phyloP scores from a whole-genome alignment of 2,329 filamentous ascomycete species.

The Mariannaea sp. region DNA sequence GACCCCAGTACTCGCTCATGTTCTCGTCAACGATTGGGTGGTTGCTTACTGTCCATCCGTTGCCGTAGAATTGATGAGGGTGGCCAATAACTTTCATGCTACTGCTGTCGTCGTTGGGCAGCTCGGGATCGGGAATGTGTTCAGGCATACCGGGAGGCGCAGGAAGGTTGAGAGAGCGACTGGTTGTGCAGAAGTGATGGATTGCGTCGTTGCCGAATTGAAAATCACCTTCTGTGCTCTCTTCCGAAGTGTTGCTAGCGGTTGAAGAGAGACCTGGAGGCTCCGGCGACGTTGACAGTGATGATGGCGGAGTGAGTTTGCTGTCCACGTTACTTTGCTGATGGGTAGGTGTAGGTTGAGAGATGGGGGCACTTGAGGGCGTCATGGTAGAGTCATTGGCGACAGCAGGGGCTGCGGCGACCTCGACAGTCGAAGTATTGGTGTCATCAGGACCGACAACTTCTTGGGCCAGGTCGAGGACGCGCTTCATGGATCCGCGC shows the following conservation, averaged over 20 bases:
- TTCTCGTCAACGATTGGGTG: conserved; percentile 11
- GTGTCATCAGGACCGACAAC: conserved; percentile 34
- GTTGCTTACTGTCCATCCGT: conserved; percentile 31
- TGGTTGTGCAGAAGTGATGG: background rate
- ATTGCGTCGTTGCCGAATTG: conserved; percentile 1
- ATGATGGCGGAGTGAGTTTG: background rate
- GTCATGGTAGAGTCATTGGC: too few species aligned
- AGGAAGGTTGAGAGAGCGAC: conserved; percentile 10
- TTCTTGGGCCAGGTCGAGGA: conserved; percentile 32
- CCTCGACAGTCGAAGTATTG: background rate
- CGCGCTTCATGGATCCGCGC: conserved; percentile 28
- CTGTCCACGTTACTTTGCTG: background rate
- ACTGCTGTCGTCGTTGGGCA: background rate
- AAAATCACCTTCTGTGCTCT: conserved; percentile 10
- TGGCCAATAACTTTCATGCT: conserved; percentile 7
- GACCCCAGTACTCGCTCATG: conserved; percentile 5
- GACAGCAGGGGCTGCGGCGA: background rate
- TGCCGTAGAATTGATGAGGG: conserved; percentile 32
- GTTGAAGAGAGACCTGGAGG: conserved; percentile 8
- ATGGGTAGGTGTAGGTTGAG: background rate
- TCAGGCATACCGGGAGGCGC: conserved; percentile 5
- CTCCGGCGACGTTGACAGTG: too few species aligned
- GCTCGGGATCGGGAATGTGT: conserved; percentile 5
- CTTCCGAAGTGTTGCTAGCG: conserved; percentile 12
- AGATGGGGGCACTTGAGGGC: background rate